These are phyloP conservation scores for Dictyostelium brefeldianum DNA, from an alignment of 78 protist genomes.

Conservation along the genomic window DNA sequence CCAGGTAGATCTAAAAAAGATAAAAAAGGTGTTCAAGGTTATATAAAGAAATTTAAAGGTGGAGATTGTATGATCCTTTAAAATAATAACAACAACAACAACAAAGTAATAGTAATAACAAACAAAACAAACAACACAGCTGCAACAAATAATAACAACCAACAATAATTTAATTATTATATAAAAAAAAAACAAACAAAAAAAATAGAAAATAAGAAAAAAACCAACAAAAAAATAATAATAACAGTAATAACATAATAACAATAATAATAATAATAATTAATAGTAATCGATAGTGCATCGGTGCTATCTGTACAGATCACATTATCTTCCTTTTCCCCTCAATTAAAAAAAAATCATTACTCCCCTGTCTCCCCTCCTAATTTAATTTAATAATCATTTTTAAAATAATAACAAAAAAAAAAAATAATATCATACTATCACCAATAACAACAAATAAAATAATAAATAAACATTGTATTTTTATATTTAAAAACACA, in stretches of 20 bases:
- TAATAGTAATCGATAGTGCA: slow-evolving; percentile 17
- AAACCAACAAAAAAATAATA: not conserved
- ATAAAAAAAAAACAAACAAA: not conserved
- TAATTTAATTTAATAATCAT: not conserved
- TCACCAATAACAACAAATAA: not conserved
- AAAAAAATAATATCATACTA: not conserved
- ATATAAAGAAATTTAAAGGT: slow-evolving; percentile 64
- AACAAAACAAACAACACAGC: not conserved
- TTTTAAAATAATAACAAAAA: not conserved
- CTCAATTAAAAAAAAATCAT: too few species aligned
- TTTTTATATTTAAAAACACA: not conserved
- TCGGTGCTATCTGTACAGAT: not conserved
- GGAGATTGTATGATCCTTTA: slow-evolving; percentile 70
- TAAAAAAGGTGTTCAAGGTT: slow-evolving; percentile 39
- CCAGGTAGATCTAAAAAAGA: slow-evolving; percentile 70
- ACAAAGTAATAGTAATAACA: not conserved
- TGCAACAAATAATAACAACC: not conserved
- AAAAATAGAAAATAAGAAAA: not conserved
- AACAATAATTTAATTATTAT: not conserved
- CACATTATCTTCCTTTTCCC: too few species aligned
- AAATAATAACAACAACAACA: not conserved
- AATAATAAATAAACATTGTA: not conserved
- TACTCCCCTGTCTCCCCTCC: not conserved
- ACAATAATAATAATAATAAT: slow-evolving; percentile 1
- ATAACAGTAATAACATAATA: not conserved